Evolutionary conservation across 768 basidiomycete species (phyloP).

Genomic region (Epithele typhae): DNA sequence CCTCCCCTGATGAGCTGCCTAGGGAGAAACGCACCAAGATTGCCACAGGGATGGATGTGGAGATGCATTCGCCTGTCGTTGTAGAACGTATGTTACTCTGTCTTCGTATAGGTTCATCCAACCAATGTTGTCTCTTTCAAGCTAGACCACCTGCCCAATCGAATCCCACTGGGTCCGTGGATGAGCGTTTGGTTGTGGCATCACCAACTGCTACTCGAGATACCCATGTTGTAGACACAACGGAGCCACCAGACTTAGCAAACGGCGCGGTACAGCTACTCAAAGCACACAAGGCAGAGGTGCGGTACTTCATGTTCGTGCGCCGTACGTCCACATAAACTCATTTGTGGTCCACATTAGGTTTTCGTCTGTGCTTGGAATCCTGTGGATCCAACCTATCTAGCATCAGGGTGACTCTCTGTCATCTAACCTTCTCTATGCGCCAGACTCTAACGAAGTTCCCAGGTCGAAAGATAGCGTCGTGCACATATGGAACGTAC

Average conservation of each 20-base stretch:
- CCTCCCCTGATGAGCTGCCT: slow-evolving; percentile 31
- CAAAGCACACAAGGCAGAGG: slow-evolving; percentile 41
- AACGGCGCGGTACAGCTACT: slow-evolving; percentile 8
- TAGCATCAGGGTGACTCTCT: slow-evolving; percentile 83
- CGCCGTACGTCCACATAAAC: no score
- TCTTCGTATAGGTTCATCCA: slow-evolving; percentile 2
- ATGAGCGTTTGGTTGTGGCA: slow-evolving; percentile 17
- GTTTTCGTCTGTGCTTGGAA: slow-evolving; percentile 84
- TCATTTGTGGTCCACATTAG: no score
- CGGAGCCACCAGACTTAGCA: not conserved
- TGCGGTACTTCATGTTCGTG: slow-evolving; percentile 4
- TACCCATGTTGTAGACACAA: not conserved
- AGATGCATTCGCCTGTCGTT: not conserved
- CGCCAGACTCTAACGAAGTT: not conserved
- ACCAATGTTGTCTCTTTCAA: slow-evolving; percentile 1
- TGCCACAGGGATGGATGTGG: slow-evolving; percentile 3
- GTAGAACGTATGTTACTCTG: slow-evolving; percentile 14
- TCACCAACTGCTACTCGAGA: not conserved
- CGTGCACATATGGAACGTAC: slow-evolving; percentile 70
- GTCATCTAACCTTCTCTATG: slow-evolving; percentile 15
- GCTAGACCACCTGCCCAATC: slow-evolving; percentile 1
- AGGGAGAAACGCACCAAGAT: slow-evolving; percentile 58
- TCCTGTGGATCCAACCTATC: slow-evolving; percentile 49
- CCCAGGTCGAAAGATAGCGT: slow-evolving; percentile 67
- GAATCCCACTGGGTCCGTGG: no score